Evolutionary conservation across 2,329 filamentous ascomycete species (phyloP), one percentile per base, ranked within the genome.

Genomic region (Pseudogymnoascus sp.): DNA sequence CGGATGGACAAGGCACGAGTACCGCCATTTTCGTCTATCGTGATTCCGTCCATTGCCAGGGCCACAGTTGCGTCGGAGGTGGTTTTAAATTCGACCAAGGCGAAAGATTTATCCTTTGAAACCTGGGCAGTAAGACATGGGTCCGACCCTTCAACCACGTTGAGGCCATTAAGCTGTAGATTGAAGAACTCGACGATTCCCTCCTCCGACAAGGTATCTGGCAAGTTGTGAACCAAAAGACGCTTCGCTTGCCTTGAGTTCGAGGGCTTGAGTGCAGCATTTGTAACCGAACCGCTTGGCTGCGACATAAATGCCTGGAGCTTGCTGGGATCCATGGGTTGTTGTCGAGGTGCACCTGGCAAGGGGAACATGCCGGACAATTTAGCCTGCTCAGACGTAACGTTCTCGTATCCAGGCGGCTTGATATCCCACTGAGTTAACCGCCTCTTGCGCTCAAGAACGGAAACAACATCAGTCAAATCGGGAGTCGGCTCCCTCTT

Each of bases 391-490:
- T 99, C 96, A 21, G 95, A 92, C 2, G 95, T 97, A 68, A 99
- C 93, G 76, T 95, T 96, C 73, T 99, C 96, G 73, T 99, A 99
- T 50, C 95, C 93, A 15, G 92, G 91, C 5, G 95, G 95, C 79
- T 99, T 99, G 76, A 99, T 97, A 75, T 99, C 96, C 95, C 95
- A 99, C 77, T 99, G 96, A 37, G 93, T 97, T 81, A 99, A 80
- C 65, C 95, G 89, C 70, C 96, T 88, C 81, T 93, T 95, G 71
- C 93, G 88, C 72, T 93, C 88, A 67, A 92, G 80, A 64, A 99
- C 82, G 3, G 91, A 85, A n/a, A 89, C 81, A 65, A 96, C 80
- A 71, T 96, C 87, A 65, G 93, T 96, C 73, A 99, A 80, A 75
- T 99, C 96, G 37, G 95, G 96, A 0, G 95, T 99, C 7, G 95